Evolutionary conservation across 2,329 filamentous ascomycete species (phyloP), one percentile per base, ranked within the genome.

Genomic region (Neofusicoccum ribis): DNA sequence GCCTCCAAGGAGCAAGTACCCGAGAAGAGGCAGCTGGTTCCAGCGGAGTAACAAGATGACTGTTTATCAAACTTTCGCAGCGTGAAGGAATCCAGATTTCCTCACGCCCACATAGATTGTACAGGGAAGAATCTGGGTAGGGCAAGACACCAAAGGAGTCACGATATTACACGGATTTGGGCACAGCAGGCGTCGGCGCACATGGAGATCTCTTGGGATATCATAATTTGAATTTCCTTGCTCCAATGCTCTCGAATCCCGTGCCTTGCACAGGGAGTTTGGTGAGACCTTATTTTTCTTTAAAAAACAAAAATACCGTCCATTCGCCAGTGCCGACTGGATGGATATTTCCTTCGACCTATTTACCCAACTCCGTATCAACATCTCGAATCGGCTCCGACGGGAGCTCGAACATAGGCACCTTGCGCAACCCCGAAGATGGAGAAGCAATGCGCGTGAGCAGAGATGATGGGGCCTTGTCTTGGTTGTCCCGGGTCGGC

Each of bases 341-440:
- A 31, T 31, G 27, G 3, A 23, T 23, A 1, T 23, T 23, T 23
- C 23, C 23, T 23, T 23, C 7, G 3, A 12, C 17, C 47, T 41
- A 60, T 60, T 20, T 60, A 23, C 43, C 31, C 2, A 15, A 2
- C 27, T 43, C 46, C 6, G 68, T 72, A 41, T 79, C 78, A 3
- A 78, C 69, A 69, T 82, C 80, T 17, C 70, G 69, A 5, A 81
- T 70, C 2, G 80, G 77, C 43, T 80, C 76, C 59, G 75, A 72
- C 2, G 79, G 77, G n/a, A 81, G 59, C 5, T 71, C 65, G 67
- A 82, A 81, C 78, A 82, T 81, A 3, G 78, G 75, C n/a, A 79
- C 54, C 52, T 75, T 79, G 47, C 72, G 74, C 31, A 60, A 15
- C 15, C 67, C 68, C 6, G 76, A 67, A 9, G 68, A 72, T 5